Evolutionary conservation across 2,329 filamentous ascomycete genomes (phyloP), one percentile per base, ranked within the genome.

Genomic region (Aphanocladium album): DNA sequence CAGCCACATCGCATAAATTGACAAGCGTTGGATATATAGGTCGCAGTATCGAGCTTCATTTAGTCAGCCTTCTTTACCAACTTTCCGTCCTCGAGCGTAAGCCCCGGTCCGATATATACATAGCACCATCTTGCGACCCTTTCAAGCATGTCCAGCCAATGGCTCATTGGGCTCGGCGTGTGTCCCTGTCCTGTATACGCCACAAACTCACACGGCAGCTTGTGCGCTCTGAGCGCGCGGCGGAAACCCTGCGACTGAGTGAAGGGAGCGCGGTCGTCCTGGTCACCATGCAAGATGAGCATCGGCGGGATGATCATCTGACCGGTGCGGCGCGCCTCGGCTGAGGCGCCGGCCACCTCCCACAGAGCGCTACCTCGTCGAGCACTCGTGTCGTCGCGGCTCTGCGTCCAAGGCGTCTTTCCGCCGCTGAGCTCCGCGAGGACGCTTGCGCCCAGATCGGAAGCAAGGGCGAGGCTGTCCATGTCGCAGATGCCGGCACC

Each of bases 401-500:
- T 12, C 33, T 6, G 6, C 12, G 6, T 12, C 33, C 33, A 35
- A 6, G 33, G 33, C 12, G 33, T 12, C 33, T 35, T 35, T 6
- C 33, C 6, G 33, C 33, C 33, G 33, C 6, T 12, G 6, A 35
- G 33, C 33, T 35, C 33, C 12, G 6, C 6, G 6, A 6, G 33
- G 12, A 6, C 33, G 6, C 52, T 64, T 2, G 64, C 61, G 0
- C 67, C 67, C 0, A 65, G 37, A n/a, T 68, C 66, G 1, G 69
- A 69, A 0, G 72, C 71, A 17, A 77, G 58, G 0, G 64, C 61
- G 58, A 76, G 69, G 19, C 68, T 68, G 19, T 77, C 76, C 17
- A 67, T 68, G 39, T 77, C 74, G 2, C 64, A 70, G 6, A 76
- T 64, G 0, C 76, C 76, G 1, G 72, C 73, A 0, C 74, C 71